A percentile compares a stretch with the other conserved stretches of the same genome.
Conservation (phyloP, 2,329 filamentous ascomycete genomes). For the Blumeriella jaapii region DNA sequence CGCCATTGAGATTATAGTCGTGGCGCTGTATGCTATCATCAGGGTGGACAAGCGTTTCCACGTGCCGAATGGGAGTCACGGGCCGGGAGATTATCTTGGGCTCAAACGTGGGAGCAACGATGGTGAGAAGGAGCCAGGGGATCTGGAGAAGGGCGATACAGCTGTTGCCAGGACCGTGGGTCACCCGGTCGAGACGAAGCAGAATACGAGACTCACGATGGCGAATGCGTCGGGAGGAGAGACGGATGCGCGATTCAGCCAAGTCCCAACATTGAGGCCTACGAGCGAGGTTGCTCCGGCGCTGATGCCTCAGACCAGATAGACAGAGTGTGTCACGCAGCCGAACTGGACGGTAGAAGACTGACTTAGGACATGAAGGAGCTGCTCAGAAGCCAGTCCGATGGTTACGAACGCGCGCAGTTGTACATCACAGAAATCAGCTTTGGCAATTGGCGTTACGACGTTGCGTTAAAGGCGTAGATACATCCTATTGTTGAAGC, state of each 20-base stretch:
- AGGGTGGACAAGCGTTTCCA: conserved; percentile 68
- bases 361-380: not conserved
- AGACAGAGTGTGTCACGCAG: not conserved
- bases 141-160: conserved; percentile 5
- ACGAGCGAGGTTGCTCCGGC: not conserved
- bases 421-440: no score
- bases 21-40: conserved; percentile 52
- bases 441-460: no score
- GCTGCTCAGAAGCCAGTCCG: no score
- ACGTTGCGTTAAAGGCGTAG: no score
- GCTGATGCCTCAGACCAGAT: not conserved
- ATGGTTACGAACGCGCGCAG: no score
- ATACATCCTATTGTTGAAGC: no score
- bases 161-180: not conserved
- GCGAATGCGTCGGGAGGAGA: no score
- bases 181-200: no score
- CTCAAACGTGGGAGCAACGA: not conserved
- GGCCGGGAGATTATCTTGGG: conserved; percentile 35
- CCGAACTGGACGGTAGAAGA: not conserved
- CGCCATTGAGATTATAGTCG: conserved; percentile 57
- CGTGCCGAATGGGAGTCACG: conserved; percentile 57
- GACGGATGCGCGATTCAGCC: conserved; percentile 1
- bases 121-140: not conserved
- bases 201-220: no score
- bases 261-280: not conserved